Conservation (phyloP, 1,139 yeast genomes). For the Casaregolazyma suthepensis region DNA sequence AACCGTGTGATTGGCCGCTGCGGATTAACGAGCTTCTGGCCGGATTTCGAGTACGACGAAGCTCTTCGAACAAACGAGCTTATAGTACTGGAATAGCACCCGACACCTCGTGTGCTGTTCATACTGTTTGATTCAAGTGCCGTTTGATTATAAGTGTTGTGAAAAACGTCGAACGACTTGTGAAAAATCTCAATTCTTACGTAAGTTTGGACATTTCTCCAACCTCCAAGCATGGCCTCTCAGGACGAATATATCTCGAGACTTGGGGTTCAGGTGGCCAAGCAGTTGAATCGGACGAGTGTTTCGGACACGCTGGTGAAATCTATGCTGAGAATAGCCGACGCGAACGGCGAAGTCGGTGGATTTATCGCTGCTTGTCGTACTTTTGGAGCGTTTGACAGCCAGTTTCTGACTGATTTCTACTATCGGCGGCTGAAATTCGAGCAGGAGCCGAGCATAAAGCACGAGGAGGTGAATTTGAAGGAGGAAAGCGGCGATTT, state of each 20-base stretch:
- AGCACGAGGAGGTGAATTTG: not conserved
- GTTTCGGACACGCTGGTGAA: constrained; percentile 23
- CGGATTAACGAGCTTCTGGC: constrained; percentile 12
- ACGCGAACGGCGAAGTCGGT: constrained; percentile 14
- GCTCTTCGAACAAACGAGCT: not conserved
- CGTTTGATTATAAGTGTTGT: not conserved
- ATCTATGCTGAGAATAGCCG: constrained; percentile 24
- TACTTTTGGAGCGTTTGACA: constrained; percentile 28
- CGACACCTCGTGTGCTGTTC: not conserved
- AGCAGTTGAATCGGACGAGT: constrained; percentile 24
- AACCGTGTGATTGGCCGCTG: constrained; percentile 24
- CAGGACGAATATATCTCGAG: constrained; percentile 1
- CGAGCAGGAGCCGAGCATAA: not conserved
- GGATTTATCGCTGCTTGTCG: constrained; percentile 26
- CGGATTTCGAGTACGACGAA: constrained; percentile 8
- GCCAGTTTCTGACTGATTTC: constrained; percentile 21
- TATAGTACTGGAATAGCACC: not conserved
- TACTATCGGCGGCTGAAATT: constrained; percentile 15
- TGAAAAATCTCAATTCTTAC: not conserved
- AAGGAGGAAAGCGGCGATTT: not conserved
- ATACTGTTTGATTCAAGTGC: too few relatives aligned
- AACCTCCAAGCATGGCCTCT: not conserved
- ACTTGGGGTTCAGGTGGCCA: constrained; percentile 22
- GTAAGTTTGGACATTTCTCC: not conserved
- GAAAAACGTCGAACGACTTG: not conserved